Evolutionary conservation across 192 early-diverging fungal genomes (phyloP).

Genomic region (Rhizophagus clarus): DNA sequence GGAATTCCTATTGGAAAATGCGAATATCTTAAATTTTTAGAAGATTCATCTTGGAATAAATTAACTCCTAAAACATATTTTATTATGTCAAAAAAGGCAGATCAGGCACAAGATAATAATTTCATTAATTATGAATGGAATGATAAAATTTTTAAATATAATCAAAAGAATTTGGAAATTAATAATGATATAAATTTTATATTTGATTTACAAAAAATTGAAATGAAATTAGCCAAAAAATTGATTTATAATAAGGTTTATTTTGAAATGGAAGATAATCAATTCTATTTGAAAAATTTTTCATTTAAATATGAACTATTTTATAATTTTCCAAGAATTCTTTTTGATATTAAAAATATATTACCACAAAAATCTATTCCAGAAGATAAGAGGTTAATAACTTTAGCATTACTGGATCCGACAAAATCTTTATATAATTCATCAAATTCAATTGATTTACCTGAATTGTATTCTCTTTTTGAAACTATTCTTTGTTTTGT

Average conservation of each 20-base stretch:
- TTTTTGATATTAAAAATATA: constrained; percentile 6
- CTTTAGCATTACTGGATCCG: not conserved
- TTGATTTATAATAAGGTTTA: constrained; percentile 8
- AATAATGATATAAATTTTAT: not conserved
- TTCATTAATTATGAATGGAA: constrained; percentile 28
- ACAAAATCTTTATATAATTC: not conserved
- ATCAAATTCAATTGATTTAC: not conserved
- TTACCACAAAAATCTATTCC: constrained; percentile 28
- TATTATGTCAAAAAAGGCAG: no score
- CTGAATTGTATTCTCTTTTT: constrained; percentile 18
- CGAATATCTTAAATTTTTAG: no score
- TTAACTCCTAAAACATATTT: no score
- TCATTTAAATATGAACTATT: constrained; percentile 27
- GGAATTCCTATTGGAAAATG: no score
- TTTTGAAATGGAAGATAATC: not conserved
- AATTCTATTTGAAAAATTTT: constrained; percentile 6
- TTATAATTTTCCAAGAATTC: not conserved
- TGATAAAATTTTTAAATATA: constrained; percentile 14
- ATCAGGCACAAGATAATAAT: no score
- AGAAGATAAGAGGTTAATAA: not conserved
- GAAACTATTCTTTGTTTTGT: constrained; percentile 28
- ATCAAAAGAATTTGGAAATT: constrained; percentile 1
- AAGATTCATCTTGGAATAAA: no score
- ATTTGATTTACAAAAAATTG: constrained; percentile 31
- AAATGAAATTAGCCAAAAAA: constrained; percentile 8